Conservation (phyloP, 73 alveolate species). For the Paramecium octaurelia region DNA sequence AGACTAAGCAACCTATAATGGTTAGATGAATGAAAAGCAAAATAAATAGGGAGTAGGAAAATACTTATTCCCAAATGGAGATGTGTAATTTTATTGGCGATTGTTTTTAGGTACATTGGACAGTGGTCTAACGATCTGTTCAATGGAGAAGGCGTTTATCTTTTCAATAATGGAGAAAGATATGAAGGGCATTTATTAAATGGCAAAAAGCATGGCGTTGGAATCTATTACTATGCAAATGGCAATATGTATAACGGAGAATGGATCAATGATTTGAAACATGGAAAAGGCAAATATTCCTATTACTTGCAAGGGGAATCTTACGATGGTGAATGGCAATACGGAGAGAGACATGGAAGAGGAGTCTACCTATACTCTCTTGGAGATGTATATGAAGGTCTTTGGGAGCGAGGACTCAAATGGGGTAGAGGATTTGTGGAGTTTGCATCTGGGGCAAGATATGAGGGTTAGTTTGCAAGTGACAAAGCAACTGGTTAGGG, state of each 20-base stretch:
- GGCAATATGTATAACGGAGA: constrained; percentile 60
- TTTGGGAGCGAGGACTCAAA: constrained; percentile 52
- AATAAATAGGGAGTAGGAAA: constrained; percentile 25
- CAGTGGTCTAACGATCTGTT: constrained; percentile 58
- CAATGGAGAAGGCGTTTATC: constrained; percentile 59
- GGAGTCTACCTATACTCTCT: constrained; percentile 13
- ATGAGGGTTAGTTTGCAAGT: constrained; percentile 23
- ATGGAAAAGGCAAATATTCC: constrained; percentile 58
- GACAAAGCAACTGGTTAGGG: constrained; percentile 57
- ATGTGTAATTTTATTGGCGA: background rate
- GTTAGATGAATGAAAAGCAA: constrained; percentile 12
- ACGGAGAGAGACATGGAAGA: constrained; percentile 52
- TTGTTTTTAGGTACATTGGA: constrained; percentile 17
- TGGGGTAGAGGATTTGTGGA: constrained; percentile 51
- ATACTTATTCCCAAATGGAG: constrained; percentile 44
- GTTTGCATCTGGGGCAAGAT: constrained; percentile 58
- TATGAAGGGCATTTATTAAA: constrained; percentile 57
- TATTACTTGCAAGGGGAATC: constrained; percentile 35
- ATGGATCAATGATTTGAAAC: constrained; percentile 55
- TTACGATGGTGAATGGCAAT: constrained; percentile 62
- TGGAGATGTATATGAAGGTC: constrained; percentile 54
- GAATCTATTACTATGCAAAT: constrained; percentile 49
- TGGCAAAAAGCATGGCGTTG: constrained; percentile 63
- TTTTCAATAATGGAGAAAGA: constrained; percentile 59
- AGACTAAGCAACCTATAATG: constrained; percentile 2